phyloP scores from a whole-genome alignment of 768 basidiomycete genomes.

The Bullera alba region DNA sequence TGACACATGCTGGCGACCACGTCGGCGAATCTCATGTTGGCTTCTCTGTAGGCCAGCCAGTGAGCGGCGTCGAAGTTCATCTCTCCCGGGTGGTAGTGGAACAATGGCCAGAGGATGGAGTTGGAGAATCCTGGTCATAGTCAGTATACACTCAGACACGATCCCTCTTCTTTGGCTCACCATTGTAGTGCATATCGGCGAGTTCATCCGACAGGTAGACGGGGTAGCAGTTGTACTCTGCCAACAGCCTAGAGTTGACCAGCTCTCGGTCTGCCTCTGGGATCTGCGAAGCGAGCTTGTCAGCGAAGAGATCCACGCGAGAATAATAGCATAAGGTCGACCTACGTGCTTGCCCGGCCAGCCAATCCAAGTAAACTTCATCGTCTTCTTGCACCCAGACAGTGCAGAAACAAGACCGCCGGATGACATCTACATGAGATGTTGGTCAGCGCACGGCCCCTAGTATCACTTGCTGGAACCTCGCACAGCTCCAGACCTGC shows the following conservation, averaged over 20 bases:
- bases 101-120: constrained; percentile 97
- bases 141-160: constrained; percentile 56
- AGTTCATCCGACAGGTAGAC: constrained; percentile 97
- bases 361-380: constrained; percentile 96
- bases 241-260: constrained; percentile 85
- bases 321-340: neutral
- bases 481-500: neutral
- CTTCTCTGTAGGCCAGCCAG: constrained; percentile 96
- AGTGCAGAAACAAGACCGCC: constrained; percentile 96
- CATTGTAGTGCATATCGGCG: constrained; percentile 80
- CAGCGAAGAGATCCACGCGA: neutral
- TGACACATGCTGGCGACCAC: constrained; percentile 69
- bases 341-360: constrained; percentile 61
- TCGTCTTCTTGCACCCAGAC: constrained; percentile 94
- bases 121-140: constrained; percentile 70
- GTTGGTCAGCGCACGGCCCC: neutral
- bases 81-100: constrained; percentile 99
- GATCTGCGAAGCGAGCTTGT: constrained; percentile 55
- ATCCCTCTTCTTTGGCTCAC: constrained; percentile 7
- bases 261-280: constrained; percentile 81
- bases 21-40: constrained; percentile 90
- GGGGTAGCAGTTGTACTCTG: constrained; percentile 93
- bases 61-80: constrained; percentile 99
- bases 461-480: no score
- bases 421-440: constrained; percentile 78